Base-by-base conservation (phyloP, 2,329 filamentous ascomycete species). In the Botrytis deweyae region DNA sequence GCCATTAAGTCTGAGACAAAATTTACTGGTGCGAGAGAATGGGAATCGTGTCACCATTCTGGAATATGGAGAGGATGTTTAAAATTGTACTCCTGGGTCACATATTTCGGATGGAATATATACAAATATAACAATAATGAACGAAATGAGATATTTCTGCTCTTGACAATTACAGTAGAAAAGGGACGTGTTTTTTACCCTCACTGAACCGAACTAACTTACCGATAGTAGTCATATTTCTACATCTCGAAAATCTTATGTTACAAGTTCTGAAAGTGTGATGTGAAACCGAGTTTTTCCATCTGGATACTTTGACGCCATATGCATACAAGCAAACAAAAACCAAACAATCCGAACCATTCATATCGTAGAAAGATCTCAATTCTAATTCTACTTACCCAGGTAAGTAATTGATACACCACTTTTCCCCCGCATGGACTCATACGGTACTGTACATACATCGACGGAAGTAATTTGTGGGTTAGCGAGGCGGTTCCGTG, bases 1-100 rank as follows among this genome's bases (percentile, higher is more conserved):
- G 6, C 3, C 6, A 0, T 29, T 0, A 10, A 18, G 52, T 29
- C 1, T 29, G 52, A 16, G n/a, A 55, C 12, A 18, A 1, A 16
- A 4, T 12, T 16, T 14, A 29, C n/a, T 18, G n/a, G 14, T 55
- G 14, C 9, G 8, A n/a, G 49, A 29, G 14, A 29, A 14, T 52
- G 10, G 12, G 12, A n/a, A 52, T 52, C 2, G 49, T n/a, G 25
- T n/a, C 0, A 3, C 5, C 4, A 25, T 49, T 22, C 5, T 49
- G 9, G 9, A 10, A 49, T 1, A 25, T 55, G 12, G 25, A 2
- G 12, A 55, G 49, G 49, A 2, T 6, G 49, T 55, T 55, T 55
- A 22, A n/a, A n/a, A 14, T 55, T 14, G 3, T n/a, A 55, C 25
- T 55, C 25, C 25, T n/a, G 25, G 49, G 12, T 55, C 12, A n/a